Base-by-base conservation (phyloP, 495 filamentous ascomycete species). In the Hypoxylon cercidicola region DNA sequence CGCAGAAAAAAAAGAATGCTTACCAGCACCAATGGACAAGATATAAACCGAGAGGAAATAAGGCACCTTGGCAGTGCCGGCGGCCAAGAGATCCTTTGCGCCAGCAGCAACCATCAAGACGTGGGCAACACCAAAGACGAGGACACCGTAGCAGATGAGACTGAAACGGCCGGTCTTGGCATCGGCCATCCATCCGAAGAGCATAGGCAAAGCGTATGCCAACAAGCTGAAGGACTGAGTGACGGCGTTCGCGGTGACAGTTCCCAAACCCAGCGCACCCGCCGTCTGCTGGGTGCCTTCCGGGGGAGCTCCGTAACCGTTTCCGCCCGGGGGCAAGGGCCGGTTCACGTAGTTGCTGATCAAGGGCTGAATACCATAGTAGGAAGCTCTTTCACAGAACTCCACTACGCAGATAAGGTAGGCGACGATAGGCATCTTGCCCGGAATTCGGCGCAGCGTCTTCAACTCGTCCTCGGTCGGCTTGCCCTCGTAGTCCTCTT, bases 81-180 rank as follows among this genome's bases (percentile, higher is more conserved):
- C 77, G 13, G 82, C 78, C n/a, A 91, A 77, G 2, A 89, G 79
- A 7, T 76, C 68, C 46, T 85, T 87, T 12, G 87, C 75, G 10
- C 86, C 88, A n/a, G 84, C 84, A 52, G 79, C 74, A 41, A 89
- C 75, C 71, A 89, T 79, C 52, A 91, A 79, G 30, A 89, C 73
- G 69, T 90, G 87, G n/a, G 87, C 87, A 51, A 88, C 37, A 68
- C 88, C 83, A 58, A 86, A 89, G n/a, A 91, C 80, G 0, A 66
- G 37, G 0, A 90, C 83, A 71, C 89, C 89, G 63, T 84, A 80
- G 69, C 81, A 78, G 60, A 91, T 89, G 41, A 88, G 80, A 37
- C 75, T 81, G 73, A 86, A 90, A 55, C 87, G 82, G 12, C 87
- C 87, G 13, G 81, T 79, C 53, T 79, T 77, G 0, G 79, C 77